These are phyloP conservation scores for Crithidia brevicula DNA, from an alignment of 208 protist genomes.

Conservation along the genomic window DNA sequence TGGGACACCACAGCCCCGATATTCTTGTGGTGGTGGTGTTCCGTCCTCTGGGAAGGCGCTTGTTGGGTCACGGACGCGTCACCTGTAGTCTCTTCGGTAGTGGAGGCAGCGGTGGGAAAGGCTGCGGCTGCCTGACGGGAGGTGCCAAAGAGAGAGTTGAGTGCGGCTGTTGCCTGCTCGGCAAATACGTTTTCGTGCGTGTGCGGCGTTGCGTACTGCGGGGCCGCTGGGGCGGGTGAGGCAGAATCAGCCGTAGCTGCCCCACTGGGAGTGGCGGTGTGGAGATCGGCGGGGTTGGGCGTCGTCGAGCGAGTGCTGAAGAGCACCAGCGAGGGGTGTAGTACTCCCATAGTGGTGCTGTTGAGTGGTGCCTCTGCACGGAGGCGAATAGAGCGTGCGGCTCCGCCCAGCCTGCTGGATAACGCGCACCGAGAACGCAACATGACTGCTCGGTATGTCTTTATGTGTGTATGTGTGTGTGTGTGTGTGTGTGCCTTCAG, in stretches of 20 bases:
- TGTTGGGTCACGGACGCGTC: no score
- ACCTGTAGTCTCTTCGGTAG: neutral
- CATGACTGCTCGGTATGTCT: neutral
- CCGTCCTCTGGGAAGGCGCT: no score
- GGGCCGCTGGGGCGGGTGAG: neutral
- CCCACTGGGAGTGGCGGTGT: no score
- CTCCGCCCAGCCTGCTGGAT: neutral
- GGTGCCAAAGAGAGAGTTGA: constrained; percentile 1
- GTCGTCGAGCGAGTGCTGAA: neutral
- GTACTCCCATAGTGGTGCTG: no score
- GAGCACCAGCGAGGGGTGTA: neutral
- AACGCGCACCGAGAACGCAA: constrained; percentile 3
- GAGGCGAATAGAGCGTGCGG: neutral
- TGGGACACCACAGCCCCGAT: constrained; percentile 6
- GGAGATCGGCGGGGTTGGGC: no score
- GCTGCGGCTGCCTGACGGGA: neutral
- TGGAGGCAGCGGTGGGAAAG: neutral
- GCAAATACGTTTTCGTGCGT: constrained; percentile 11
- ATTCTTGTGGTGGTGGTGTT: no score
- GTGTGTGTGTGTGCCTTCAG: neutral
- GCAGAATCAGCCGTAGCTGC: no score
- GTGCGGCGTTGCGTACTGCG: neutral
- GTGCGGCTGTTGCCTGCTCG: neutral
- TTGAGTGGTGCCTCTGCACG: no score
- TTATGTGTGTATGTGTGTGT: neutral